These are phyloP conservation scores for Hyaloperonospora brassicae DNA, from an alignment of 352 stramenopile genomes.

Conservation along the genomic window DNA sequence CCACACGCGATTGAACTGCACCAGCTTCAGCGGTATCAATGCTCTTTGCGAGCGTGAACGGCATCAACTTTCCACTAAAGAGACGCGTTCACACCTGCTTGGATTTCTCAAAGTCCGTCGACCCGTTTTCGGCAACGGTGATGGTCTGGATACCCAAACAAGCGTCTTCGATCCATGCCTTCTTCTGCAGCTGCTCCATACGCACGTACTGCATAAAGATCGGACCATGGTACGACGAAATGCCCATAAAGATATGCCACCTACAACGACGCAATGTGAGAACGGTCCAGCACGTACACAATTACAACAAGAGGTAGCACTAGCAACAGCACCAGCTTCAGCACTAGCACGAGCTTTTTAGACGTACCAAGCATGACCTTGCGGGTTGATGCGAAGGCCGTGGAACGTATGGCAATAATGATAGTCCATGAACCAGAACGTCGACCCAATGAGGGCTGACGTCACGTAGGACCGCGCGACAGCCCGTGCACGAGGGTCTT, in stretches of 20 bases:
- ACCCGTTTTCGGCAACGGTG: conserved; percentile 30
- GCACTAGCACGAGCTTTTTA: conserved; percentile 5
- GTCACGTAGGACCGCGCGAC: conserved; percentile 58
- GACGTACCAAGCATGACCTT: conserved; percentile 63
- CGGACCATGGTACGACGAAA: conserved; percentile 67
- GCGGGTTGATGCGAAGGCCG: conserved; percentile 58
- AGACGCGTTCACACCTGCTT: conserved; percentile 26
- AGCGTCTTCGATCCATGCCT: conserved; percentile 42
- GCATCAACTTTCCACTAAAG: too few relatives aligned
- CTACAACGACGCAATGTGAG: conserved; percentile 11
- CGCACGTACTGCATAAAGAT: conserved; percentile 86
- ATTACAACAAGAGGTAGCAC: background rate
- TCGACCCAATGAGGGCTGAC: conserved; percentile 53
- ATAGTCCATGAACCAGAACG: conserved; percentile 75
- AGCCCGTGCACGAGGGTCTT: conserved; percentile 41
- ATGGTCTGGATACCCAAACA: conserved; percentile 63
- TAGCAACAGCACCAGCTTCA: background rate
- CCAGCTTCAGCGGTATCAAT: too few relatives aligned
- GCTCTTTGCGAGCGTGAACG: too few relatives aligned
- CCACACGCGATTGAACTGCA: too few relatives aligned
- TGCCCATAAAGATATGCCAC: conserved; percentile 80
- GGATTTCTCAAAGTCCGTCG: conserved; percentile 19
- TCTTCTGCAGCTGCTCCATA: conserved; percentile 64
- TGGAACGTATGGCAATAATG: conserved; percentile 59
- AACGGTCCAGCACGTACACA: too few relatives aligned